phyloP scores from a whole-genome alignment of 2,329 filamentous ascomycete species.

The Arthroderma uncinatum region DNA sequence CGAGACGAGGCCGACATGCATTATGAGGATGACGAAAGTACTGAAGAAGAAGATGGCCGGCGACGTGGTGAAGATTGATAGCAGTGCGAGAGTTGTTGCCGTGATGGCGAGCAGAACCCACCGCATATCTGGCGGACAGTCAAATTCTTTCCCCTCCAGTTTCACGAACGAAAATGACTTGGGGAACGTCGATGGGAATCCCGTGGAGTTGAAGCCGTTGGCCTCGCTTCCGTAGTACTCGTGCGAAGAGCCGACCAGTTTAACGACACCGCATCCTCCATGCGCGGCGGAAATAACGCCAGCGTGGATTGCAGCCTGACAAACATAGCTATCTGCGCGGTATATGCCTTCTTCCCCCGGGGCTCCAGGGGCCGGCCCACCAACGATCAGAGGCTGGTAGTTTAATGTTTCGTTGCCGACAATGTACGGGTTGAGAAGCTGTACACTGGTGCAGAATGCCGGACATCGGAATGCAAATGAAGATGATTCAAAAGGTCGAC shows the following conservation, averaged over 20 bases:
- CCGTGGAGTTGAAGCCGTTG: conserved; percentile 65
- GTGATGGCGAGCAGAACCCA: conserved; percentile 80
- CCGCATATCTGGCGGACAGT: conserved; percentile 62
- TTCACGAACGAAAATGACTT: conserved; percentile 68
- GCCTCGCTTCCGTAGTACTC: conserved; percentile 52
- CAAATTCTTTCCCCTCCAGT: conserved; percentile 42
- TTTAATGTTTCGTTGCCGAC: conserved; percentile 43
- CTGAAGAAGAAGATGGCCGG: conserved; percentile 75
- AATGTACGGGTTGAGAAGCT: conserved; percentile 40
- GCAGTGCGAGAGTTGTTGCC: conserved; percentile 60
- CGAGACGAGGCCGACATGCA: conserved; percentile 79
- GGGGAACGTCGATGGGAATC: conserved; percentile 82
- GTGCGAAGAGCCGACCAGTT: conserved; percentile 56
- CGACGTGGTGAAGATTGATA: conserved; percentile 73
- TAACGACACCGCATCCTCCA: conserved; percentile 74
- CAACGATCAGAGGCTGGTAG: conserved; percentile 43
- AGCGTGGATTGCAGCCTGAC: conserved; percentile 71
- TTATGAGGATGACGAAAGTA: conserved; percentile 71
- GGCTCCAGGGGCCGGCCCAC: conserved; percentile 34
- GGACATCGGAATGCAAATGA: conserved; percentile 46
- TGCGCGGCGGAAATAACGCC: conserved; percentile 59
- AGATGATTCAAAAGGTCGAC: conserved; percentile 44
- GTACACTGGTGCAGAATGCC: conserved; percentile 40
- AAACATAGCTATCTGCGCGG: conserved; percentile 81
- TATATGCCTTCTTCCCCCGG: conserved; percentile 49